These are phyloP conservation scores for Flagelloscypha sp. DNA, from an alignment of 768 basidiomycete species.

Conservation along the genomic window DNA sequence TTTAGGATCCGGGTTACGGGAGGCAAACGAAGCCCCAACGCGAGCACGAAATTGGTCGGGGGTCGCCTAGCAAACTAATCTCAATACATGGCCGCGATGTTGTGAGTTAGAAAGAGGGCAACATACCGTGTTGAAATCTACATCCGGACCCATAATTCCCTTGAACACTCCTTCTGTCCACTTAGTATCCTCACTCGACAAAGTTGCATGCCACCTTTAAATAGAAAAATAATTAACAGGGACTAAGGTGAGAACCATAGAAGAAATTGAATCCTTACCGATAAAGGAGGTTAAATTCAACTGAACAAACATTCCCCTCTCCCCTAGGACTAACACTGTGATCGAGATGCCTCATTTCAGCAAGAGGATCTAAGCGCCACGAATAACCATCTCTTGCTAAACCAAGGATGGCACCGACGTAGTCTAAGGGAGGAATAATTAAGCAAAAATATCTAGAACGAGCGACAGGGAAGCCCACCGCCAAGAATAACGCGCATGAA, in stretches of 20 bases:
- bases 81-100: not conserved
- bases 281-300: conserved; percentile 63
- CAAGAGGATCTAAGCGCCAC: conserved; percentile 67
- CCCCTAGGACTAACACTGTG: conserved; percentile 56
- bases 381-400: conserved; percentile 51
- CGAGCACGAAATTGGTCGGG: conserved; percentile 13
- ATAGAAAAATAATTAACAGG: no score
- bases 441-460: not conserved
- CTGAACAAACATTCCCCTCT: conserved; percentile 65
- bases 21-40: conserved; percentile 9
- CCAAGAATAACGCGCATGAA: conserved; percentile 65
- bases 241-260: conserved; percentile 6
- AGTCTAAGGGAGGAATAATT: conserved; percentile 32
- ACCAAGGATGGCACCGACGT: conserved; percentile 67
- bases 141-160: conserved; percentile 30
- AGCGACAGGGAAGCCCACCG: conserved; percentile 23
- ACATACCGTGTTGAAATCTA: conserved; percentile 32
- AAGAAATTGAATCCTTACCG: conserved; percentile 20
- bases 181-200: conserved; percentile 43
- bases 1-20: conserved; percentile 23
- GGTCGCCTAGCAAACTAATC: conserved; percentile 11
- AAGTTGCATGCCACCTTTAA: conserved; percentile 54
- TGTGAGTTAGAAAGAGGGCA: not conserved
- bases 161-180: conserved; percentile 48
- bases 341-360: conserved; percentile 40